Evolutionary conservation across 179 eudicot species (phyloP), one percentile per base, ranked within the genome.

Genomic region (Heliamphora ciliata): DNA sequence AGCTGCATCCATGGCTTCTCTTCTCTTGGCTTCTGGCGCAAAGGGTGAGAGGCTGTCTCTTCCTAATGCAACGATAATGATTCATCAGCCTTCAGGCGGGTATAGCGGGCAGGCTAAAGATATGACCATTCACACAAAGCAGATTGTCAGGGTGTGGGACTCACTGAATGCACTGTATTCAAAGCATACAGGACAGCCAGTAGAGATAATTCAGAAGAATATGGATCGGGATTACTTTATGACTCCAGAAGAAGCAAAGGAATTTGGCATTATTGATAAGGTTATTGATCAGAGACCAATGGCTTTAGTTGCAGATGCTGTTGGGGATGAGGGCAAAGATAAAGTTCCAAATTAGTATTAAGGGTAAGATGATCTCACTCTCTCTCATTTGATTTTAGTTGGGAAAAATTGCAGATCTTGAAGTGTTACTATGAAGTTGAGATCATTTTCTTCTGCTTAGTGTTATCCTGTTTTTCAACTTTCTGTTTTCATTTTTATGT

Each of bases 61-160:
- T 78, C 98, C 97, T 80, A 91, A 95, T 87, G 95, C 98, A 21
- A 92, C 98, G 2, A 76, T 95, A 76, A 95, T 95, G 98, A 82
- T 95, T 81, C 98, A 95, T 83, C 98, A 95, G 83, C 98, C 98
- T 81, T 93, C 98, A 73, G 98, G 98, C 66, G 98, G 98, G 67
- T 92, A 90, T 79, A 91, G 94, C 47, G 98, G 98, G 77, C 97
- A 93, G 88, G 97, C 98, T 51, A 92, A 91, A 86, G 98, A 95
- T 84, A 85, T 95, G 83, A 88, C 93, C 63, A 92, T 95, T 85
- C 98, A 95, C 87, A 93, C 98, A 4, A 92, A 92, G 85, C 97
- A 95, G 80, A 95, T 95, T 79, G 88, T 93, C 71, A 92, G 97
- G 64, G 90, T 93, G 52, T 93, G 98, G 98, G 98, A 95, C 81